Conservation (phyloP, 345 rosid genomes). For the Noccaea bulbosa region DNA sequence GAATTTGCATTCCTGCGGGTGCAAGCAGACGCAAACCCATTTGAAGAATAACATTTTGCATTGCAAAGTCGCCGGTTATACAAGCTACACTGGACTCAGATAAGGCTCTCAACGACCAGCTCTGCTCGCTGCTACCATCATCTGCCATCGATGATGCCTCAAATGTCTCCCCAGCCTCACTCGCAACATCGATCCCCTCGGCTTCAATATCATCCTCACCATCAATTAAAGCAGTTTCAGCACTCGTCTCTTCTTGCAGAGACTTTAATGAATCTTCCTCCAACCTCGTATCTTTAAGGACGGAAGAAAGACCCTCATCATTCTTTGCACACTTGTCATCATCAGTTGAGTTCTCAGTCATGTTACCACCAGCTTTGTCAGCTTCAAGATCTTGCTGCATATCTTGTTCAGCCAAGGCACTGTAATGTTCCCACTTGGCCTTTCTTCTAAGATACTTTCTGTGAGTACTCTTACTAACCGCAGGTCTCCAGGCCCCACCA, state of each 20-base stretch:
- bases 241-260: slow-evolving; percentile 48
- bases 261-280: slow-evolving; percentile 59
- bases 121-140: slow-evolving; percentile 80
- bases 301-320: slow-evolving; percentile 48
- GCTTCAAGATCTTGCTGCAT: slow-evolving; percentile 53
- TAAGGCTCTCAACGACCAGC: slow-evolving; percentile 81
- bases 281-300: slow-evolving; percentile 69
- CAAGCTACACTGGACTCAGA: slow-evolving; percentile 97
- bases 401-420: slow-evolving; percentile 63
- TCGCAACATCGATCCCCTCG: slow-evolving; percentile 38
- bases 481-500: slow-evolving; percentile 78
- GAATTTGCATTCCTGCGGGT: slow-evolving; percentile 89
- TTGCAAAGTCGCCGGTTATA: slow-evolving; percentile 87
- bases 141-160: slow-evolving; percentile 56
- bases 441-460: slow-evolving; percentile 78
- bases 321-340: slow-evolving; percentile 41
- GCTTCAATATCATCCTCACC: slow-evolving; percentile 37
- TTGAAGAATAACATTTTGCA: slow-evolving; percentile 96
- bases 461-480: slow-evolving; percentile 91
- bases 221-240: slow-evolving; percentile 20
- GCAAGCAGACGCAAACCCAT: slow-evolving; percentile 92
- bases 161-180: slow-evolving; percentile 45
- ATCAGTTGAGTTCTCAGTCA: slow-evolving; percentile 31
- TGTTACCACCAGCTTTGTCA: slow-evolving; percentile 31
- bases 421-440: slow-evolving; percentile 60